phyloP scores from a whole-genome alignment of 2,329 filamentous ascomycete species.

The Diplodia corticola region DNA sequence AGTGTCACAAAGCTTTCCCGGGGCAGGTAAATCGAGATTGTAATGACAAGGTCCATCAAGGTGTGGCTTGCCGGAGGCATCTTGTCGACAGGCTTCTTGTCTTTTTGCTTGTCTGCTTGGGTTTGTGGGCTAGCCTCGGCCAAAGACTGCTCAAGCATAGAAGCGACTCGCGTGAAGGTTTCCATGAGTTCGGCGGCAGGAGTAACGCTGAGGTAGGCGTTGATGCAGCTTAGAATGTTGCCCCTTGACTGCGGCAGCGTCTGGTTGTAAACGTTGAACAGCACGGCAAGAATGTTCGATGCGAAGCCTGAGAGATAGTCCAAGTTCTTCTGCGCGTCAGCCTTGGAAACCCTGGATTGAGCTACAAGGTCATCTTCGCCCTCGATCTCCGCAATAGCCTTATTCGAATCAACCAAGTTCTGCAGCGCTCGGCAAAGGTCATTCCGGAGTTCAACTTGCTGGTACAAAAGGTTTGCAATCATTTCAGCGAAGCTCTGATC shows the following conservation, averaged over 20 bases:
- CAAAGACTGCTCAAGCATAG: slow-evolving; percentile 76
- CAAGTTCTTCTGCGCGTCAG: slow-evolving; percentile 74
- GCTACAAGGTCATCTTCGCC: slow-evolving; percentile 70
- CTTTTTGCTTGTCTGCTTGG: slow-evolving; percentile 63
- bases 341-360: slow-evolving; percentile 75
- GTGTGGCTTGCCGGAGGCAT: slow-evolving; percentile 94
- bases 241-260: slow-evolving; percentile 90
- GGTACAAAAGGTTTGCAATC: slow-evolving; percentile 86
- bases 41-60: slow-evolving; percentile 94
- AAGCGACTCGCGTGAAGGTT: slow-evolving; percentile 84
- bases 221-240: slow-evolving; percentile 90
- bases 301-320: slow-evolving; percentile 77
- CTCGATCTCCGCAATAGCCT: slow-evolving; percentile 72
- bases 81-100: slow-evolving; percentile 61
- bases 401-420: slow-evolving; percentile 87
- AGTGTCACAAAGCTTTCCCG: slow-evolving; percentile 79
- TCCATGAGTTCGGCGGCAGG: slow-evolving; percentile 75
- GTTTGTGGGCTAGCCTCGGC: slow-evolving; percentile 60
- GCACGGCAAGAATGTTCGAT: slow-evolving; percentile 85
- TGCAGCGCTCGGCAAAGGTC: slow-evolving; percentile 87
- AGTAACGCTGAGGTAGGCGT: slow-evolving; percentile 88
- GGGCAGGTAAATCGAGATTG: slow-evolving; percentile 90
- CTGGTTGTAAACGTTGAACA: slow-evolving; percentile 99
- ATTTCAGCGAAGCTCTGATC: slow-evolving; percentile 89
- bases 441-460: slow-evolving; percentile 81